These are phyloP conservation scores for Lentinula aciculospora DNA, from an alignment of 768 basidiomycete genomes.

Conservation along the genomic window DNA sequence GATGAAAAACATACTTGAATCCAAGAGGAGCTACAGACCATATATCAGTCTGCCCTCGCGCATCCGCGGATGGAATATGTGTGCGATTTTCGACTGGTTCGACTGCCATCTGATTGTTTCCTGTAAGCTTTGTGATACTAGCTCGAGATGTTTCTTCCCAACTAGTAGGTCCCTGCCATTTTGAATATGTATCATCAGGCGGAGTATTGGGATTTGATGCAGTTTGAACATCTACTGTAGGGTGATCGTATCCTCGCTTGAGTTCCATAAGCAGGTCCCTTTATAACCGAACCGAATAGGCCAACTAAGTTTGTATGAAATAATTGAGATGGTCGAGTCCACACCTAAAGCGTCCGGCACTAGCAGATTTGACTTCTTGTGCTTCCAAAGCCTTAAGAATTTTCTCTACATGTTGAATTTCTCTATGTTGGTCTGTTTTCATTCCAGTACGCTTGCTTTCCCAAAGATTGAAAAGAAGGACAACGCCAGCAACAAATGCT, in stretches of 20 bases:
- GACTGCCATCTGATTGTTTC: neutral
- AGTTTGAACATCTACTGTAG: too few relatives aligned
- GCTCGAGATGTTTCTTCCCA: neutral
- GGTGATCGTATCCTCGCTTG: neutral
- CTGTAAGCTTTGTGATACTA: neutral
- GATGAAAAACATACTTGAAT: neutral
- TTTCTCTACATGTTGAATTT: conserved; percentile 47
- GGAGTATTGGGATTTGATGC: too few relatives aligned
- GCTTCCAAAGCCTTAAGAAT: conserved; percentile 26
- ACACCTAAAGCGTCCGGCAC: conserved; percentile 4
- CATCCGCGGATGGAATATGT: neutral
- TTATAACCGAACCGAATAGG: neutral
- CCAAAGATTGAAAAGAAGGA: conserved; percentile 54
- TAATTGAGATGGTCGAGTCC: neutral
- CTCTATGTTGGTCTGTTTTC: conserved; percentile 30
- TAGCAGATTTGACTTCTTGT: neutral
- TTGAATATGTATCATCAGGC: neutral
- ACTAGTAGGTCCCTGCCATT: neutral
- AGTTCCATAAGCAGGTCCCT: conserved; percentile 6
- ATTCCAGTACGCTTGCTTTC: conserved; percentile 38
- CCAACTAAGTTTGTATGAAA: too few relatives aligned
- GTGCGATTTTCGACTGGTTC: neutral
- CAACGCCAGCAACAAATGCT: conserved; percentile 42
- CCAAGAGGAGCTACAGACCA: neutral
- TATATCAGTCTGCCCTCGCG: neutral